Evolutionary conservation across 1,139 yeast genomes (phyloP).

Genomic region (Debaryomycetaceae sp.): DNA sequence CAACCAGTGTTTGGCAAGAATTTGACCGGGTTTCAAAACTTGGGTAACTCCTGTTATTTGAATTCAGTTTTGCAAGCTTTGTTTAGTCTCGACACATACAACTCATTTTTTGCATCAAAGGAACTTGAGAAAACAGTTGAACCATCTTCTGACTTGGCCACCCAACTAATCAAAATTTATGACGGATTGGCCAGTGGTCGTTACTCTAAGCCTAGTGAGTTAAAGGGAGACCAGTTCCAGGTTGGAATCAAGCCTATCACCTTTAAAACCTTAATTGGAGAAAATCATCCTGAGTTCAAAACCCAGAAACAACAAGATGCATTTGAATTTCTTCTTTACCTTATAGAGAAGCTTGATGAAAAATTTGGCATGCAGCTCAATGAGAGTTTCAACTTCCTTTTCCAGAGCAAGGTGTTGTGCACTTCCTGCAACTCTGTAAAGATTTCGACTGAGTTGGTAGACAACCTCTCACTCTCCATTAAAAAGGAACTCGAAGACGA

Average conservation of each 20-base stretch:
- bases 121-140: slow-evolving; percentile 34
- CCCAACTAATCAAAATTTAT: slow-evolving; percentile 74
- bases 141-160: slow-evolving; percentile 62
- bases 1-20: slow-evolving; percentile 66
- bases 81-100: slow-evolving; percentile 36
- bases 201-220: slow-evolving; percentile 55
- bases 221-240: slow-evolving; percentile 56
- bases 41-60: slow-evolving; percentile 92
- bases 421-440: slow-evolving; percentile 59
- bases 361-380: slow-evolving; percentile 46
- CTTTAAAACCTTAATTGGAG: slow-evolving; percentile 74
- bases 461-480: slow-evolving; percentile 65
- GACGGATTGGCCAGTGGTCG: slow-evolving; percentile 79
- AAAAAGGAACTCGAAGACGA: slow-evolving; percentile 40
- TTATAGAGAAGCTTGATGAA: slow-evolving; percentile 61
- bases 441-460: slow-evolving; percentile 57
- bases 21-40: slow-evolving; percentile 76
- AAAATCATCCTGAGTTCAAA: slow-evolving; percentile 75
- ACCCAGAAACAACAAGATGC: slow-evolving; percentile 95
- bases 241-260: slow-evolving; percentile 73
- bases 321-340: slow-evolving; percentile 74
- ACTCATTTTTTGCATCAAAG: slow-evolving; percentile 27
- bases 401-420: slow-evolving; percentile 67
- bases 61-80: slow-evolving; percentile 78
- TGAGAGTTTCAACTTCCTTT: slow-evolving; percentile 57